These are phyloP conservation scores for Fragaria ananassa DNA, from an alignment of 306 rosid species.

Conservation along the genomic window DNA sequence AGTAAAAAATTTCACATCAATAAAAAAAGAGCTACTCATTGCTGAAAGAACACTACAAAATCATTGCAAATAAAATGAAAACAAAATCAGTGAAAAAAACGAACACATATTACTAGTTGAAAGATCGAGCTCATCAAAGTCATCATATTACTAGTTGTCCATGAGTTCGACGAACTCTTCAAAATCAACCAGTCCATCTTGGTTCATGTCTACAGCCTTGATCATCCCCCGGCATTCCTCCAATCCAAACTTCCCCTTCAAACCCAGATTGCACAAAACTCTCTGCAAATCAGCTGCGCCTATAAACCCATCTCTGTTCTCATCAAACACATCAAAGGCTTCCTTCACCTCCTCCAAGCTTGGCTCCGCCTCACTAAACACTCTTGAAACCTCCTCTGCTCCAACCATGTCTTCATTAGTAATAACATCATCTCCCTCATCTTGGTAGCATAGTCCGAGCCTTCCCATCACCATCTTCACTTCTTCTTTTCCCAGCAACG, in stretches of 20 bases:
- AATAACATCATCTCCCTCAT: conserved; percentile 6
- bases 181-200: conserved; percentile 42
- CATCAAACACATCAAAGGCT: conserved; percentile 52
- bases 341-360: conserved; percentile 42
- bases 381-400: conserved; percentile 20
- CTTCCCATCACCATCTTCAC: conserved; percentile 31
- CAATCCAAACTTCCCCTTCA: conserved; percentile 16
- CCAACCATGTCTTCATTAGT: conserved; percentile 7
- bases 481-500: conserved; percentile 33
- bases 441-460: conserved; percentile 25
- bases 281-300: conserved; percentile 38
- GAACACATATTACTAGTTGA: no score
- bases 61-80: no score
- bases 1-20: no score
- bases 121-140: background rate
- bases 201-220: conserved; percentile 34
- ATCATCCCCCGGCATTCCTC: conserved; percentile 42
- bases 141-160: conserved; percentile 25
- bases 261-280: conserved; percentile 36
- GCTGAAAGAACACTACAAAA: no score
- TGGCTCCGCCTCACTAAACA: conserved; percentile 38
- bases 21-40: no score
- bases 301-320: conserved; percentile 47
- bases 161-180: conserved; percentile 37
- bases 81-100: no score